These are phyloP conservation scores for Flaveria floridana DNA, from an alignment of 140 eudicot genomes.

Conservation along the genomic window DNA sequence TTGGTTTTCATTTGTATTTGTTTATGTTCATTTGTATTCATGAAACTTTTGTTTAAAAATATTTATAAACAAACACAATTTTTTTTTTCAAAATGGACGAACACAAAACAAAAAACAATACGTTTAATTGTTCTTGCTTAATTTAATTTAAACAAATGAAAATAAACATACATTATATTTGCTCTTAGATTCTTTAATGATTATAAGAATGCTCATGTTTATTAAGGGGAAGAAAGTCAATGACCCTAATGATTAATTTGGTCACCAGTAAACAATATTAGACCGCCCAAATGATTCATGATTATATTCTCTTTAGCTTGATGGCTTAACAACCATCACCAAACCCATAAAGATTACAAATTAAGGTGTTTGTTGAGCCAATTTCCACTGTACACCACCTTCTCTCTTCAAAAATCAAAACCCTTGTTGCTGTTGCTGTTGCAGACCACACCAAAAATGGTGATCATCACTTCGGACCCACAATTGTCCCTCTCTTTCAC, in stretches of 20 bases:
- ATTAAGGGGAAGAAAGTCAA: not conserved
- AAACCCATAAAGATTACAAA: slow-evolving; percentile 1
- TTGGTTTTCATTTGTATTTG: no score
- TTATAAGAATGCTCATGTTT: not conserved
- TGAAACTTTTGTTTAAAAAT: no score
- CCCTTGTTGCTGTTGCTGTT: slow-evolving; percentile 13
- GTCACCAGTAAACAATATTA: not conserved
- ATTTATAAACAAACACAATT: no score
- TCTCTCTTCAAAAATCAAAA: not conserved
- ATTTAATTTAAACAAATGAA: no score
- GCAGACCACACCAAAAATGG: slow-evolving; percentile 34
- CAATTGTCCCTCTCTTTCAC: slow-evolving; percentile 25
- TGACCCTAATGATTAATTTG: not conserved
- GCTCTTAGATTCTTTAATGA: no score
- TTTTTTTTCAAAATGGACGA: no score
- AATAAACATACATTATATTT: no score
- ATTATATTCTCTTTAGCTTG: not conserved
- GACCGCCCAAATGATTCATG: slow-evolving; percentile 9
- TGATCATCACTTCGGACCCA: slow-evolving; percentile 37
- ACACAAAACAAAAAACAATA: no score
- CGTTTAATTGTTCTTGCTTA: no score
- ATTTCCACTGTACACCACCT: not conserved
- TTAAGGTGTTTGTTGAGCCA: slow-evolving; percentile 11
- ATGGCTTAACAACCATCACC: slow-evolving; percentile 5
- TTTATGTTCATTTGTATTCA: no score